phyloP scores from a whole-genome alignment of 1,284 basidiomycete species.

The Flammula alnicola region DNA sequence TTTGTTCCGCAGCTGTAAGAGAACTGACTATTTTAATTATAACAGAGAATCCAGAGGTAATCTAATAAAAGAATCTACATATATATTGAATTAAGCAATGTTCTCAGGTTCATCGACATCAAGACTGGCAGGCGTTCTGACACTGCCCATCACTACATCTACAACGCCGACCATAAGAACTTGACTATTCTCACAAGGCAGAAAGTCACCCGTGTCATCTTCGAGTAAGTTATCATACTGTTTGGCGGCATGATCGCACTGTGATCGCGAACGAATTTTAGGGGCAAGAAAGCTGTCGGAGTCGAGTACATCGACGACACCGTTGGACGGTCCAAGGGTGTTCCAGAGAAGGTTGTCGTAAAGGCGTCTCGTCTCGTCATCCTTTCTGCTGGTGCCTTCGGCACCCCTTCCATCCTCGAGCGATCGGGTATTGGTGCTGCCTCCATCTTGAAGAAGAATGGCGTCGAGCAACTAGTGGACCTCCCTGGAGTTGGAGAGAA shows the following conservation, averaged over 20 bases:
- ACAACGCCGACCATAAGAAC: constrained; percentile 50
- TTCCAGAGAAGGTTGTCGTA: constrained; percentile 26
- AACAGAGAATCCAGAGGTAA: background rate
- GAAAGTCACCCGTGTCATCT: constrained; percentile 50
- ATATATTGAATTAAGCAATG: background rate
- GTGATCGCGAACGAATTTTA: constrained; percentile 26
- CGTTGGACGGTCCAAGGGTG: constrained; percentile 25
- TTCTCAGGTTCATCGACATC: constrained; percentile 52
- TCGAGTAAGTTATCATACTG: constrained; percentile 45
- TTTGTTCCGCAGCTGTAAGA: background rate
- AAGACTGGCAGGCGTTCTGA: constrained; percentile 62
- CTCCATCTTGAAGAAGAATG: constrained; percentile 44
- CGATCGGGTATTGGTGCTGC: constrained; percentile 54
- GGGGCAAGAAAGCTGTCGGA: constrained; percentile 55
- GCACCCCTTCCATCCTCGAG: constrained; percentile 60
- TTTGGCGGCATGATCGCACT: background rate
- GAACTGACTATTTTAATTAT: constrained; percentile 33
- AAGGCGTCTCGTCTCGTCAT: constrained; percentile 50
- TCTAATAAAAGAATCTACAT: background rate
- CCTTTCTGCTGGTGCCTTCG: constrained; percentile 57
- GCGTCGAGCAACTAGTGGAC: constrained; percentile 49
- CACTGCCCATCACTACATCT: constrained; percentile 60
- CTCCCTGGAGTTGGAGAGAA: constrained; percentile 62
- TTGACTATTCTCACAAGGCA: constrained; percentile 43
- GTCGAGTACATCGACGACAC: constrained; percentile 56